A percentile compares a stretch with the other conserved stretches of the same genome.
Conservation (phyloP, 768 basidiomycete genomes). For the Lyophyllum atratum region DNA sequence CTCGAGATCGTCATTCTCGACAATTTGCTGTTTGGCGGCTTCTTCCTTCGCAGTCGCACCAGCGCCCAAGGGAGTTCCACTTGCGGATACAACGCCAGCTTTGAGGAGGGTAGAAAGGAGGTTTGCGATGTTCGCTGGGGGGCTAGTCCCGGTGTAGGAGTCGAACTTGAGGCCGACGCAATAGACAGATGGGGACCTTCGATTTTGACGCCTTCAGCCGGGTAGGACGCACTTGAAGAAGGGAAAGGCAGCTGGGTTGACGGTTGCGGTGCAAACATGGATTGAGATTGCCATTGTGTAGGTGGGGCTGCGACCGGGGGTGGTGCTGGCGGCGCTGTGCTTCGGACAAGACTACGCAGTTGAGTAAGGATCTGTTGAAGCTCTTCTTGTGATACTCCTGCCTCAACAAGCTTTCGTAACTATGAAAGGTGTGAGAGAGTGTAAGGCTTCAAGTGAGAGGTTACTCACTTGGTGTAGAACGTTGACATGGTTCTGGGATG, state of each 20-base stretch:
- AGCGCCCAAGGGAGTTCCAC: constrained; percentile 52
- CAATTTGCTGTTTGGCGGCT: constrained; percentile 23
- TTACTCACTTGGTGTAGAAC: constrained; percentile 77
- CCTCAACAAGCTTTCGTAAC: constrained; percentile 74
- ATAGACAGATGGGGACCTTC: constrained; percentile 12
- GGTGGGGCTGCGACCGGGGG: constrained; percentile 18
- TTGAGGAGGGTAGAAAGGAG: constrained; percentile 71
- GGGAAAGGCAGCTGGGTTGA: constrained; percentile 19
- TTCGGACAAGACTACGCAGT: constrained; percentile 61
- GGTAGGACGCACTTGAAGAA: constrained; percentile 7
- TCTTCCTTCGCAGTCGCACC: constrained; percentile 43
- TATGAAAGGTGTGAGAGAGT: constrained; percentile 24
- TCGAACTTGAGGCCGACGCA: constrained; percentile 23
- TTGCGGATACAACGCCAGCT: constrained; percentile 73
- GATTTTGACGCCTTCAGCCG: constrained; percentile 21
- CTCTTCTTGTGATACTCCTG: constrained; percentile 80
- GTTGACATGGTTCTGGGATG: constrained; percentile 69
- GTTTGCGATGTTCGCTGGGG: constrained; percentile 49
- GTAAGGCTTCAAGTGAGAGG: not conserved
- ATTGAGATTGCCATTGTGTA: constrained; percentile 22
- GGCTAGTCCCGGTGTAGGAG: constrained; percentile 32
- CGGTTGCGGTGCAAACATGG: constrained; percentile 15
- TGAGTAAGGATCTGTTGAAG: constrained; percentile 75
- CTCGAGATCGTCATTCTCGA: constrained; percentile 37
- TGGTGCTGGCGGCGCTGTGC: constrained; percentile 36